These are phyloP conservation scores for Linnemannia exigua DNA, from an alignment of 192 early-diverging fungal species.

Conservation along the genomic window DNA sequence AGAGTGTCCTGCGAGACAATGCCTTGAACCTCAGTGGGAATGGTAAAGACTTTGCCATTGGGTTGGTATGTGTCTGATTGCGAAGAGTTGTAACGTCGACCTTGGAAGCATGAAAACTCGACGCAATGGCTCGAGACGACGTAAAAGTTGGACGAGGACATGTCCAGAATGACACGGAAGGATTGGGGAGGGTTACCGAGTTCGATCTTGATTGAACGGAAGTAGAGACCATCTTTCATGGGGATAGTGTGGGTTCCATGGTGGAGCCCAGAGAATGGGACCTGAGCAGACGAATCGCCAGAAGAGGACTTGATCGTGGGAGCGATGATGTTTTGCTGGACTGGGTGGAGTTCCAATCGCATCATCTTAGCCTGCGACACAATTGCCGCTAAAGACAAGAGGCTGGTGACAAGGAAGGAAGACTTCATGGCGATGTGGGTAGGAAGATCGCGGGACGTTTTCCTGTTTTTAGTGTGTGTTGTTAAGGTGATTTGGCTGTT, in stretches of 20 bases:
- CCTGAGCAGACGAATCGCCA: neutral
- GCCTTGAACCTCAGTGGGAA: neutral
- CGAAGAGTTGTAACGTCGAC: neutral
- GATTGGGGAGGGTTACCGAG: conserved; percentile 2
- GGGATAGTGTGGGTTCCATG: no score
- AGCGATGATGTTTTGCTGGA: neutral
- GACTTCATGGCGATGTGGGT: neutral
- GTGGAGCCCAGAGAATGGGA: neutral
- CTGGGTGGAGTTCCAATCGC: neutral
- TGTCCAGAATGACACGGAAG: neutral
- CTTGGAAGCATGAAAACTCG: neutral
- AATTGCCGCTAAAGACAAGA: neutral
- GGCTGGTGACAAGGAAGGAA: neutral
- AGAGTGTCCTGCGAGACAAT: neutral
- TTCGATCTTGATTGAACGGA: neutral
- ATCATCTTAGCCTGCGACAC: neutral
- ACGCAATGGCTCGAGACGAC: neutral
- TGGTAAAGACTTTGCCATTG: neutral
- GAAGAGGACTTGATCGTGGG: neutral
- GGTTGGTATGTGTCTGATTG: neutral
- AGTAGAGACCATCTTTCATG: no score
- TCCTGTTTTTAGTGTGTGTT: no score
- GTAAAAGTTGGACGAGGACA: neutral
- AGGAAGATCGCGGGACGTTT: no score
- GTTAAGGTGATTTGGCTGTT: no score